These are phyloP conservation scores for Trichophyton rubrum DNA, from an alignment of 2,329 filamentous ascomycete genomes.

Conservation along the genomic window DNA sequence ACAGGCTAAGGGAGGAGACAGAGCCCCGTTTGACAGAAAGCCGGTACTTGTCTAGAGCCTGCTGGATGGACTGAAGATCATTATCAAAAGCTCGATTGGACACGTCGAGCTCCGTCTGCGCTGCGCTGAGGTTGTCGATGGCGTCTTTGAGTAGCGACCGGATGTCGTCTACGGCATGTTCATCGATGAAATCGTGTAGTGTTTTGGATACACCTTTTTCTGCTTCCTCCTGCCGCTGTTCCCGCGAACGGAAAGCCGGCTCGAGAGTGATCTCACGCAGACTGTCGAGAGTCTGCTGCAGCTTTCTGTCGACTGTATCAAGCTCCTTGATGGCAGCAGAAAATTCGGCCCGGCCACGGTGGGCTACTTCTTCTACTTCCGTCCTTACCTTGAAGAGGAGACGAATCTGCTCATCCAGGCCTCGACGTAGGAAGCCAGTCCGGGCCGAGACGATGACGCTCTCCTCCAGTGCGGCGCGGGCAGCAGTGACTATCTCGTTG, in stretches of 20 bases:
- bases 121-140: slow-evolving; percentile 48
- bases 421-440: slow-evolving; percentile 53
- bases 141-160: slow-evolving; percentile 44
- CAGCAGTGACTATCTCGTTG: slow-evolving; percentile 69
- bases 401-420: slow-evolving; percentile 42
- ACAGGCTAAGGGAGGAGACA: slow-evolving; percentile 14
- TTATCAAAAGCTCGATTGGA: slow-evolving; percentile 57
- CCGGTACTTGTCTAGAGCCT: slow-evolving; percentile 38
- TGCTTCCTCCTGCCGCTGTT: slow-evolving; percentile 15
- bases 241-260: slow-evolving; percentile 38
- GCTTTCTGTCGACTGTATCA: slow-evolving; percentile 46
- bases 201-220: slow-evolving; percentile 38
- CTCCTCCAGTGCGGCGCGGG: slow-evolving; percentile 64
- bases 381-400: slow-evolving; percentile 32
- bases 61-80: slow-evolving; percentile 55
- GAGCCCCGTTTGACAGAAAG: slow-evolving; percentile 22
- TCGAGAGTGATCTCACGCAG: slow-evolving; percentile 49
- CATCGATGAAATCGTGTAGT: slow-evolving; percentile 56
- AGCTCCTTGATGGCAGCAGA: slow-evolving; percentile 41
- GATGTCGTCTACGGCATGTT: slow-evolving; percentile 46
- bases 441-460: slow-evolving; percentile 60
- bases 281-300: slow-evolving; percentile 43
- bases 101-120: slow-evolving; percentile 45
- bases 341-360: slow-evolving; percentile 33
- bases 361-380: slow-evolving; percentile 33